A percentile compares a stretch with the other conserved stretches of the same genome.
These are phyloP conservation scores for Trichosporon faecale DNA, from an alignment of 1,284 basidiomycete species.

Conservation along the genomic window DNA sequence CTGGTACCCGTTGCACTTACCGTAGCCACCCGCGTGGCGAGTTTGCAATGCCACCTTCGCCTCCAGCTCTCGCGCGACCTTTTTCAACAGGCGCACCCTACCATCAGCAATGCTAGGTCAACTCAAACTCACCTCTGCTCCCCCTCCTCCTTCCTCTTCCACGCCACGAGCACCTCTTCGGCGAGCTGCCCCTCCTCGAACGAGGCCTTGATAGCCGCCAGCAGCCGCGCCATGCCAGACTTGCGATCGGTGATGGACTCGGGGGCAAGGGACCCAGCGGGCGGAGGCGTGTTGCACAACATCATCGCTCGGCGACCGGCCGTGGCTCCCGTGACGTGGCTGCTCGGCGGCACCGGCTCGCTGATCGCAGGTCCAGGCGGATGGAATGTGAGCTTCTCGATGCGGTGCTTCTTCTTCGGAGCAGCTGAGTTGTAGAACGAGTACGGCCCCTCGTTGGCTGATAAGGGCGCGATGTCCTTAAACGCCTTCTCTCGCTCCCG, in stretches of 20 bases:
- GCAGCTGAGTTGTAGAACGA: constrained; percentile 32
- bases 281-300: background rate
- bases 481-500: constrained; percentile 34
- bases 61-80: constrained; percentile 21
- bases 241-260: background rate
- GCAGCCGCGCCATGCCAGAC: constrained; percentile 17
- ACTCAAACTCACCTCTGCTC: constrained; percentile 16
- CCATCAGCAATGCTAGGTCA: background rate
- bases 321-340: background rate
- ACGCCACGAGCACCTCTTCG: constrained; percentile 22
- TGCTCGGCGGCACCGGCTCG: background rate
- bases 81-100: constrained; percentile 12
- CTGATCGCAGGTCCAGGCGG: constrained; percentile 2
- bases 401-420: background rate
- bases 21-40: constrained; percentile 6
- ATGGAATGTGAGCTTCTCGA: constrained; percentile 13
- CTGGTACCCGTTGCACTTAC: background rate
- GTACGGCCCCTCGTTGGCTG: constrained; percentile 27
- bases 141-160: constrained; percentile 21
- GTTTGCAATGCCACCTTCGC: constrained; percentile 18
- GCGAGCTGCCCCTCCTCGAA: constrained; percentile 17
- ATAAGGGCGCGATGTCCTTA: constrained; percentile 31
- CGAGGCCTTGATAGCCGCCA: constrained; percentile 17
- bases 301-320: background rate
- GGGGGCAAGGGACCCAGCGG: background rate